Conservation (phyloP, 1,284 basidiomycete species). For the Ustilago cynodontis region DNA sequence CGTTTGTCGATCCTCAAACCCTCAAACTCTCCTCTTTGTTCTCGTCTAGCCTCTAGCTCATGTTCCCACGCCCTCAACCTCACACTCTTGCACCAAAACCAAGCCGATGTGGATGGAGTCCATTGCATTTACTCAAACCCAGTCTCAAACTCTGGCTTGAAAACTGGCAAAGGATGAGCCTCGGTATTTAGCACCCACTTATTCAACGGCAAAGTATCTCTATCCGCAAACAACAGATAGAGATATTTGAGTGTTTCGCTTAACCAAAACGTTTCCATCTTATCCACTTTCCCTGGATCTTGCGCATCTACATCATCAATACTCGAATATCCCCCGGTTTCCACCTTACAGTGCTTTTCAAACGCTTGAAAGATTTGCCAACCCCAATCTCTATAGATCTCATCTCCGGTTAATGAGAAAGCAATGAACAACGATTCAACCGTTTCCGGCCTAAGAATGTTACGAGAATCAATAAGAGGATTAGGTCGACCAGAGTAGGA, state of each 20-base stretch:
- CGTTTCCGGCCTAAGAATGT: constrained; percentile 90
- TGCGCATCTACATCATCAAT: constrained; percentile 79
- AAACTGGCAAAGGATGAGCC: constrained; percentile 68
- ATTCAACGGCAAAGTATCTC: constrained; percentile 76
- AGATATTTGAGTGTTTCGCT: constrained; percentile 94
- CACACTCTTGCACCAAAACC: too few species aligned
- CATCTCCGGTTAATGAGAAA: constrained; percentile 83
- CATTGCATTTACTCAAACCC: constrained; percentile 24
- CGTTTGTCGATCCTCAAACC: too few species aligned
- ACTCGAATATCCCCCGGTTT: constrained; percentile 84
- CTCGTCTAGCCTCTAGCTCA: too few species aligned
- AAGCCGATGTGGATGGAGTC: neutral
- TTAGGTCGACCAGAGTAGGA: constrained; percentile 30
- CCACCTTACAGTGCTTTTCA: constrained; percentile 81
- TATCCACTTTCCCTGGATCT: constrained; percentile 80
- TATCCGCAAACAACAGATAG: constrained; percentile 87
- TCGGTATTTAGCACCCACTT: constrained; percentile 86
- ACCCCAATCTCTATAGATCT: constrained; percentile 83
- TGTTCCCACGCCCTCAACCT: too few species aligned
- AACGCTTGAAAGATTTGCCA: constrained; percentile 94
- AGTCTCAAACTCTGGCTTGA: constrained; percentile 57
- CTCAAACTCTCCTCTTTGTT: too few species aligned
- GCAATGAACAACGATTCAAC: constrained; percentile 93
- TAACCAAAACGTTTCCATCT: constrained; percentile 86
- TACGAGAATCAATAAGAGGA: constrained; percentile 83